Percentiles rank a stretch among this genome's conserved stretches.
These are phyloP conservation scores for Trichocomaceae sp. DNA, from an alignment of 2,329 filamentous ascomycete species.

Conservation along the genomic window DNA sequence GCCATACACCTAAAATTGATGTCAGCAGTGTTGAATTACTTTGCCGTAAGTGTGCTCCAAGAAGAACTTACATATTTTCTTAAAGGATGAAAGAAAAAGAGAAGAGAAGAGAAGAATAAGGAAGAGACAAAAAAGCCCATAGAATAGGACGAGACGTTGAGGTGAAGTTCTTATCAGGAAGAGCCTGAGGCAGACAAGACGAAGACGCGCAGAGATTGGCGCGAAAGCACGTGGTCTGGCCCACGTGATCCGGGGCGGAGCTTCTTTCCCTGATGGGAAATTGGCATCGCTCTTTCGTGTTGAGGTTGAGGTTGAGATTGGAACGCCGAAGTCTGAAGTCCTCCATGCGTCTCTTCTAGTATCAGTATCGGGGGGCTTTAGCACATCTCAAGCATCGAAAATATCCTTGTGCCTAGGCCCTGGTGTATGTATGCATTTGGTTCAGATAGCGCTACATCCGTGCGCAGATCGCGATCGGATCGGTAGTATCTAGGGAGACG, in stretches of 20 bases:
- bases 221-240: conserved; percentile 13
- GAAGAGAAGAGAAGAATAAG: no score
- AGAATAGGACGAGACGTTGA: neutral
- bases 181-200: no score
- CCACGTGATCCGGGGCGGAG: no score
- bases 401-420: conserved; percentile 1
- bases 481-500: neutral
- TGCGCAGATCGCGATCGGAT: conserved; percentile 3
- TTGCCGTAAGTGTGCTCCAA: neutral
- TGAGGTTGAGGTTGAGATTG: no score
- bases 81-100: no score
- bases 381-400: neutral
- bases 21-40: neutral
- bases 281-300: no score
- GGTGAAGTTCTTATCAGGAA: no score
- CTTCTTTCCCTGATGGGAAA: neutral
- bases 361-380: neutral
- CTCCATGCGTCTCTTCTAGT: neutral
- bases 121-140: neutral
- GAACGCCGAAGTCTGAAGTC: neutral
- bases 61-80: neutral
- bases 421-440: conserved; percentile 5
- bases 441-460: conserved; percentile 4
- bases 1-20: conserved; percentile 9
- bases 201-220: conserved; percentile 11